Conservation (phyloP, 2,329 filamentous ascomycete genomes). For the Cladophialophora psammophila region DNA sequence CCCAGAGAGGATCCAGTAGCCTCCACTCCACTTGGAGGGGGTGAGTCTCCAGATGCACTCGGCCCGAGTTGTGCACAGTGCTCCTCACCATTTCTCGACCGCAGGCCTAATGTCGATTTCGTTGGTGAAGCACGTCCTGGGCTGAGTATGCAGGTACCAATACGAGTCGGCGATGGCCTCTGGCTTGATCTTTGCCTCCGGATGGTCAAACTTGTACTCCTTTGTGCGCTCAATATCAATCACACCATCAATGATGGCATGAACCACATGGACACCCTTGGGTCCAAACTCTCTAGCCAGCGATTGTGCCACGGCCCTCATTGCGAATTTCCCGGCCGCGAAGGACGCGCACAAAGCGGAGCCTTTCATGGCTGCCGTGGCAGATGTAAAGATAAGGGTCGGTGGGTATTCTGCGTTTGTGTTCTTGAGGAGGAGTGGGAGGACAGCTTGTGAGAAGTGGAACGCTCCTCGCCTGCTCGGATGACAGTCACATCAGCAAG, state of each 20-base stretch:
- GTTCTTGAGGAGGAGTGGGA: slow-evolving; percentile 74
- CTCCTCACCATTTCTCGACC: slow-evolving; percentile 77
- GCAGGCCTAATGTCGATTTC: slow-evolving; percentile 60
- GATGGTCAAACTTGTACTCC: slow-evolving; percentile 62
- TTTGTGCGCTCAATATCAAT: slow-evolving; percentile 81
- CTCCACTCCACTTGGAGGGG: neutral
- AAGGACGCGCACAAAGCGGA: slow-evolving; percentile 74
- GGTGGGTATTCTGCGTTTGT: slow-evolving; percentile 69
- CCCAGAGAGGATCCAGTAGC: neutral
- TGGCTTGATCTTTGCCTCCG: slow-evolving; percentile 74
- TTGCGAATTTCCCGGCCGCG: slow-evolving; percentile 79
- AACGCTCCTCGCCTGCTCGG: slow-evolving; percentile 66
- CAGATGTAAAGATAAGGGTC: slow-evolving; percentile 83
- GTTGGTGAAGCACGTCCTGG: slow-evolving; percentile 78
- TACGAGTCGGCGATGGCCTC: slow-evolving; percentile 86
- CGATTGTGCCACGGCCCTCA: slow-evolving; percentile 75
- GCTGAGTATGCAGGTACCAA: slow-evolving; percentile 84
- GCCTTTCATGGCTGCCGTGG: slow-evolving; percentile 79
- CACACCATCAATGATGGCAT: slow-evolving; percentile 82
- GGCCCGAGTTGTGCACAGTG: slow-evolving; percentile 7
- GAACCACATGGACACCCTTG: slow-evolving; percentile 81
- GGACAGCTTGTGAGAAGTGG: slow-evolving; percentile 73
- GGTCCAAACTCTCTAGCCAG: slow-evolving; percentile 85
- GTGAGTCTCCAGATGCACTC: neutral
- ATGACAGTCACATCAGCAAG: neutral